Conservation (phyloP, 306 rosid species). For the Sicyos edulis region DNA sequence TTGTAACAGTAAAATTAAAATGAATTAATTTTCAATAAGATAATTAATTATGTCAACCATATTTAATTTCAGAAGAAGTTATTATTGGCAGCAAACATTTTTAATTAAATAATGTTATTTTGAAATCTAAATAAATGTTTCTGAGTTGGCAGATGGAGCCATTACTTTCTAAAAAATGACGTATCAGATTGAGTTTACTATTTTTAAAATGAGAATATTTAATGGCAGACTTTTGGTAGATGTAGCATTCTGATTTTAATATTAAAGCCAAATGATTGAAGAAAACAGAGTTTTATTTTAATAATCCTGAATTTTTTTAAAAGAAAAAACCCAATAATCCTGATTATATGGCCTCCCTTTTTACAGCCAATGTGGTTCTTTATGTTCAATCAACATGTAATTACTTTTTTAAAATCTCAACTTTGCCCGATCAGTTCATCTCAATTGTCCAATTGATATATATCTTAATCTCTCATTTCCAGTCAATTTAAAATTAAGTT, state of each 20-base stretch:
- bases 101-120: neutral
- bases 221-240: neutral
- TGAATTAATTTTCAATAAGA: too few species aligned
- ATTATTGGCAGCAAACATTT: too few species aligned
- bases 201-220: neutral
- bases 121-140: slow-evolving; percentile 1
- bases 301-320: neutral
- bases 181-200: slow-evolving; percentile 10
- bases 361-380: neutral
- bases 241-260: neutral
- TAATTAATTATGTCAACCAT: too few species aligned
- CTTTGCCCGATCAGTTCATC: neutral
- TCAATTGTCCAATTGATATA: neutral
- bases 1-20: too few species aligned
- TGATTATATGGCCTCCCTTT: neutral
- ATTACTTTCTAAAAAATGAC: slow-evolving; percentile 1
- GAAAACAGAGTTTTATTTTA: neutral
- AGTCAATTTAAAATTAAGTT: too few species aligned
- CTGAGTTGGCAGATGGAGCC: neutral
- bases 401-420: neutral
- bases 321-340: neutral
- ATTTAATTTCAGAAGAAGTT: too few species aligned
- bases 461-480: neutral
- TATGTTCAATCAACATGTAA: neutral
- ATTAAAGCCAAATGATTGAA: slow-evolving; percentile 2